These are phyloP conservation scores for Neltuma alba DNA, from an alignment of 306 rosid species.

Conservation along the genomic window DNA sequence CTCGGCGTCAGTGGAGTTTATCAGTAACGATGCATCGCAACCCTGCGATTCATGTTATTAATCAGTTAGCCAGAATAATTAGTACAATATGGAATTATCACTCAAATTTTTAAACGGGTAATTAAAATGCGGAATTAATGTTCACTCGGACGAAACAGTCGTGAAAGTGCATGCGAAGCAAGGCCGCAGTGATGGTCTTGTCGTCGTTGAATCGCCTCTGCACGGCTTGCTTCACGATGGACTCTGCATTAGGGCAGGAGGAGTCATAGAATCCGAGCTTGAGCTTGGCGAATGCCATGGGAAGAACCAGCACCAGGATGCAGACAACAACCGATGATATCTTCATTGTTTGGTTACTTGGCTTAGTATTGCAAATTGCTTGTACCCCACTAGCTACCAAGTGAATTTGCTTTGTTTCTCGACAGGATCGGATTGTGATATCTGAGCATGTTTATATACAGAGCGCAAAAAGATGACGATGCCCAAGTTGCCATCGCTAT, in stretches of 20 bases:
- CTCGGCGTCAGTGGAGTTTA: conserved; percentile 45
- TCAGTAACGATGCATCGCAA: conserved; percentile 65
- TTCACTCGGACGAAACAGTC: conserved; percentile 64
- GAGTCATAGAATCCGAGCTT: conserved; percentile 41
- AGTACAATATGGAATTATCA: background rate
- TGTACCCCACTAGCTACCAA: background rate
- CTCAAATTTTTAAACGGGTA: too few relatives aligned
- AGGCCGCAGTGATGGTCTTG: conserved; percentile 47
- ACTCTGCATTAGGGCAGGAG: conserved; percentile 50
- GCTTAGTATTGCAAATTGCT: background rate
- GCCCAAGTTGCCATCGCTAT: background rate
- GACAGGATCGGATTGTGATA: background rate
- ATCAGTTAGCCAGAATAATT: background rate
- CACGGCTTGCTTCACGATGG: conserved; percentile 43
- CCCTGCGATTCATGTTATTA: conserved; percentile 37
- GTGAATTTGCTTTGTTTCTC: background rate
- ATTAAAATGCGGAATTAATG: too few relatives aligned
- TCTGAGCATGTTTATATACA: background rate
- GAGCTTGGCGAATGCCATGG: conserved; percentile 30
- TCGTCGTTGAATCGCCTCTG: conserved; percentile 40
- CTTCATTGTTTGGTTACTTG: background rate
- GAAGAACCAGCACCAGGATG: conserved; percentile 23
- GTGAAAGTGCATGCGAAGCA: conserved; percentile 67
- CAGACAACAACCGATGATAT: background rate
- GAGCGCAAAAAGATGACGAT: background rate